Base-by-base conservation (phyloP, 306 rosid genomes). In the Quercus alba region DNA sequence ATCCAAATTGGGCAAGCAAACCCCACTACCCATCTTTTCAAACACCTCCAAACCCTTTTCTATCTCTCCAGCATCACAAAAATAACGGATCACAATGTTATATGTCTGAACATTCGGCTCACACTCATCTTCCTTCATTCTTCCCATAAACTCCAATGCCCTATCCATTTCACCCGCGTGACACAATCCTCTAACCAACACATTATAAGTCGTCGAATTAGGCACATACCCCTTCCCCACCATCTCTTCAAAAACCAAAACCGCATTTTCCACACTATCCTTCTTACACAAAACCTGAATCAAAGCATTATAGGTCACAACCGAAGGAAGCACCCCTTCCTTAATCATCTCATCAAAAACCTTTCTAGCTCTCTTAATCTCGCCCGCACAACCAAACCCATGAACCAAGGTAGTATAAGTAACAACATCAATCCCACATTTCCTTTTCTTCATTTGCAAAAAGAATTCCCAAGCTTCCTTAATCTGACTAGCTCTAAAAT, bases 281-380 rank as follows among this genome's bases (percentile, higher is more conserved):
- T 93, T 95, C 92, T 95, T 93, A 80, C 99, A 95, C 87, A 93
- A 82, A 85, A 90, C 93, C 86, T 90, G 97, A 85, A 95, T 93
- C 89, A 91, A 78, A 49, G 98, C 99, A 84, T 87, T 95, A 78
- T 89, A 95, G 0, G 99, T 91, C 3, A 91, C 96, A 52, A 89
- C 92, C 0, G 89, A 84, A 59, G 99, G 99, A 86, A 82, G 86
- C 21, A 95, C 87, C 56, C 99, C 99, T 5, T 78, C 89, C 77
- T 76, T 75, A 74, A 84, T 78, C 97, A 95, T 93, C 68, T 84
- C 88, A 72, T 89, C 82, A 1, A 95, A 95, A 85, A 93, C 84
- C 89, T 77, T 91, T 21, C 83, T 82, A 1, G 96, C 90, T 79
- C 98, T 83, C 78, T 85, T 83, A 64, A 95, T 84, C 82, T 95